Evolutionary conservation across 306 rosid species (phyloP).

Genomic region (Lathyrus aphaca): DNA sequence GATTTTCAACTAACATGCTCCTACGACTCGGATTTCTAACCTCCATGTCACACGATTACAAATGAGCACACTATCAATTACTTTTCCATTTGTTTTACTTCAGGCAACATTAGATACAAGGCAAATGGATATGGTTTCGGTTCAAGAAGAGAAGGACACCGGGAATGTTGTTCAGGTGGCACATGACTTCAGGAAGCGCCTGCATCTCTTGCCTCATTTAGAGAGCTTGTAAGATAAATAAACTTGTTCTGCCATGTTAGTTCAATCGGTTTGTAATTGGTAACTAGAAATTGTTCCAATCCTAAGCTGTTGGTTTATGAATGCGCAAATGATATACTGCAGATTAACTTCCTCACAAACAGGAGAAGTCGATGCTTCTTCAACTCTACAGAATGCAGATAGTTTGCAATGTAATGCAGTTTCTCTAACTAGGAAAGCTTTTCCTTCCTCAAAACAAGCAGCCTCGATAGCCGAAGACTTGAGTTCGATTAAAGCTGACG

Average conservation of each 20-base stretch:
- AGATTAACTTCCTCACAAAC: constrained; percentile 61
- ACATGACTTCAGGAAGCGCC: constrained; percentile 62
- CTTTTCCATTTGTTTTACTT: too few relatives aligned
- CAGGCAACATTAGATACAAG: constrained; percentile 62
- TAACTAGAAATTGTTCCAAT: constrained; percentile 9
- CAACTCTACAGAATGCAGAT: constrained; percentile 44
- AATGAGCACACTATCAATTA: too few relatives aligned
- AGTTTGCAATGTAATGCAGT: constrained; percentile 49
- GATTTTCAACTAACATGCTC: not conserved
- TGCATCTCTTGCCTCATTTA: constrained; percentile 66
- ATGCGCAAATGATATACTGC: constrained; percentile 41
- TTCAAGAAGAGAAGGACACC: constrained; percentile 53
- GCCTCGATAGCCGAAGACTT: constrained; percentile 60
- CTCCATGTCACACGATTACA: too few relatives aligned
- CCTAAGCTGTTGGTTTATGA: constrained; percentile 34
- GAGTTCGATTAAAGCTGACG: constrained; percentile 49
- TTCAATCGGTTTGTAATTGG: constrained; percentile 24
- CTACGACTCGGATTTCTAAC: not conserved
- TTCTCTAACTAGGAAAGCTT: constrained; percentile 64
- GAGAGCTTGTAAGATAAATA: constrained; percentile 65
- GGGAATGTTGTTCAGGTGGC: constrained; percentile 49
- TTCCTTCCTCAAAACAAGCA: constrained; percentile 72
- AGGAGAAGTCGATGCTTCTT: constrained; percentile 41
- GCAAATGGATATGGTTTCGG: constrained; percentile 52
- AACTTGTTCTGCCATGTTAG: constrained; percentile 23